Conservation (phyloP, 352 stramenopile species). For the Phytophthora constricta region DNA sequence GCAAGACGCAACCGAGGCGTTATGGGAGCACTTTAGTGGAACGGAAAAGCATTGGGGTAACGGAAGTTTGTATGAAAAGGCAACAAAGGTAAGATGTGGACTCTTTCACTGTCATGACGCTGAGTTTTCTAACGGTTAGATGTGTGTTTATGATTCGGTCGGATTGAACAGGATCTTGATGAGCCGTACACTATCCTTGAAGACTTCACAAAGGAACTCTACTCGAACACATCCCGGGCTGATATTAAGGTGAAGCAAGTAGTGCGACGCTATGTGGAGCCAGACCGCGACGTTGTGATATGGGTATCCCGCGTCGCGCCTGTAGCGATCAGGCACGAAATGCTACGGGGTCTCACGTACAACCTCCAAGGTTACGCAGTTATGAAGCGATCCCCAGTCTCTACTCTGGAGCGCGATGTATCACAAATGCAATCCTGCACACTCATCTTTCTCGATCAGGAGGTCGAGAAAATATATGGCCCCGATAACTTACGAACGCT, state of each 20-base stretch:
- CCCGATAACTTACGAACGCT: slow-evolving; percentile 27
- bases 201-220: slow-evolving; percentile 36
- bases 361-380: slow-evolving; percentile 29
- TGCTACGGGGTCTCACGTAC: slow-evolving; percentile 18
- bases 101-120: background rate
- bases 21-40: slow-evolving; percentile 44
- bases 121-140: background rate
- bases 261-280: slow-evolving; percentile 37
- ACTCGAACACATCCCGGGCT: slow-evolving; percentile 28
- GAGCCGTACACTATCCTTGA: slow-evolving; percentile 40
- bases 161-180: slow-evolving; percentile 33
- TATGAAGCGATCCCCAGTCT: slow-evolving; percentile 23
- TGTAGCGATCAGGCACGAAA: slow-evolving; percentile 37
- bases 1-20: slow-evolving; percentile 28
- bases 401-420: slow-evolving; percentile 5
- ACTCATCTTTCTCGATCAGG: slow-evolving; percentile 20
- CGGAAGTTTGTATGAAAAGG: slow-evolving; percentile 41
- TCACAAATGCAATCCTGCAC: slow-evolving; percentile 29
- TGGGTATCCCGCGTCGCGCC: slow-evolving; percentile 36
- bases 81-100: slow-evolving; percentile 20
- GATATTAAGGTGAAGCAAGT: slow-evolving; percentile 40
- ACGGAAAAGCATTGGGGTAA: slow-evolving; percentile 37
- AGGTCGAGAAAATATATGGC: slow-evolving; percentile 22
- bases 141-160: background rate
- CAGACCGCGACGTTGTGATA: slow-evolving; percentile 39